phyloP scores from a whole-genome alignment of 768 basidiomycete species.

The Lentinula boryana region DNA sequence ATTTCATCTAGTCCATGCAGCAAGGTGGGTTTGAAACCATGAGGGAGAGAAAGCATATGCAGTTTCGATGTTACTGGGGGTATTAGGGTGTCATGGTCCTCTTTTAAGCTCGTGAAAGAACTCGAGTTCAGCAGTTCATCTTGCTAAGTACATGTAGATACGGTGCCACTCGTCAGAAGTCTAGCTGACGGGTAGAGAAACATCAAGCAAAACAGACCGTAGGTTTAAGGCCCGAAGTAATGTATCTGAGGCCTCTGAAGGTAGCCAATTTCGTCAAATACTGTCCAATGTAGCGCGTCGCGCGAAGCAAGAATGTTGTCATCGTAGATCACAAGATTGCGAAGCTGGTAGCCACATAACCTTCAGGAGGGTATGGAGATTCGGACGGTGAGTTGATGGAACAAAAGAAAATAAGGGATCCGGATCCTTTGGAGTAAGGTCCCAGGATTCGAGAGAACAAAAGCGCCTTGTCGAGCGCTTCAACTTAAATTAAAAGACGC shows the following conservation, averaged over 20 bases:
- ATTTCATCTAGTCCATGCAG: not conserved
- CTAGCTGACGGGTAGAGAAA: not conserved
- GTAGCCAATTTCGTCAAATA: not conserved
- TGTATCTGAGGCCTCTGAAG: not conserved
- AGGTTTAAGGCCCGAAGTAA: not conserved
- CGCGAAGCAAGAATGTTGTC: not conserved
- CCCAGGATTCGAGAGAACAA: no score
- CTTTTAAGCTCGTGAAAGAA: not conserved
- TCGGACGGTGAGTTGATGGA: not conserved
- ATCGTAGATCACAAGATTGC: not conserved
- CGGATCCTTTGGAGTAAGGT: not conserved
- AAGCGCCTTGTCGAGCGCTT: no score
- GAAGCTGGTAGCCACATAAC: not conserved
- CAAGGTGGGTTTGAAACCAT: not conserved
- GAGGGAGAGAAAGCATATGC: not conserved
- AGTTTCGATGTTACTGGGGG: not conserved
- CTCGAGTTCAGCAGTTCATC: not conserved
- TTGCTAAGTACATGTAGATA: not conserved
- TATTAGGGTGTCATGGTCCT: not conserved
- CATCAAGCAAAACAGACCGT: not conserved
- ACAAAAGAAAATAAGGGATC: not conserved
- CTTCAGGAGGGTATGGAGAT: not conserved
- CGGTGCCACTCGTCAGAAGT: not conserved
- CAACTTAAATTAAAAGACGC: no score
- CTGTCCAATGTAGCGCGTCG: not conserved